These are phyloP conservation scores for Lactuca sativa DNA, from an alignment of 129 eudicot genomes.

Conservation along the genomic window DNA sequence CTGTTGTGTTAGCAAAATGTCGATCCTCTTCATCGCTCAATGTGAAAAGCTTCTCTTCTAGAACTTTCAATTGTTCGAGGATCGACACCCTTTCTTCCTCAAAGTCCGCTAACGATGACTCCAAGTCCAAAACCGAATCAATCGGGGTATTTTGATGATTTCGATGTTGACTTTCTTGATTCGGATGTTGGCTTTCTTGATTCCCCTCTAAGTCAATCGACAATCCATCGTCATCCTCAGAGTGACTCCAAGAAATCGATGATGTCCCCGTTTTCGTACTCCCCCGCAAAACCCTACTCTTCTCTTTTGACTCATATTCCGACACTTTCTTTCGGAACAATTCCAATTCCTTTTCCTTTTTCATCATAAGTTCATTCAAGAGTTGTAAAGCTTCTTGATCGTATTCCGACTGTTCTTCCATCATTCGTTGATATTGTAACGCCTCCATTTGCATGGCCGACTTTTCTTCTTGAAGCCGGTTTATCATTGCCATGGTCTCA, in stretches of 20 bases:
- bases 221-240: conserved; percentile 77
- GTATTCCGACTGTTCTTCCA: conserved; percentile 95
- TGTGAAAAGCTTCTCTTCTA: conserved; percentile 74
- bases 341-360: conserved; percentile 74
- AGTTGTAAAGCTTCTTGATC: conserved; percentile 96
- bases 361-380: conserved; percentile 75
- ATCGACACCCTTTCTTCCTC: conserved; percentile 90
- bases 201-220: conserved; percentile 53
- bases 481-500: conserved; percentile 94
- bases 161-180: conserved; percentile 40
- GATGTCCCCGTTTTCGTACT: conserved; percentile 50
- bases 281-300: conserved; percentile 38
- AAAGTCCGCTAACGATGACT: conserved; percentile 54
- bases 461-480: conserved; percentile 88
- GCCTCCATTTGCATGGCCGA: conserved; percentile 98
- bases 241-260: conserved; percentile 72
- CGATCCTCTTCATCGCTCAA: conserved; percentile 63
- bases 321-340: conserved; percentile 50
- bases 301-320: conserved; percentile 68
- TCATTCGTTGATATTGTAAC: conserved; percentile 89
- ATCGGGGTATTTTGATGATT: conserved; percentile 42
- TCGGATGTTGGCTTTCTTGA: conserved; percentile 28
- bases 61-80: conserved; percentile 69
- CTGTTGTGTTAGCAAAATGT: conserved; percentile 46
- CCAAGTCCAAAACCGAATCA: conserved; percentile 57